Evolutionary conservation across 176 grass and related monocot species (phyloP), one percentile per base, ranked within the genome.

Genomic region (Raddia guianensis): DNA sequence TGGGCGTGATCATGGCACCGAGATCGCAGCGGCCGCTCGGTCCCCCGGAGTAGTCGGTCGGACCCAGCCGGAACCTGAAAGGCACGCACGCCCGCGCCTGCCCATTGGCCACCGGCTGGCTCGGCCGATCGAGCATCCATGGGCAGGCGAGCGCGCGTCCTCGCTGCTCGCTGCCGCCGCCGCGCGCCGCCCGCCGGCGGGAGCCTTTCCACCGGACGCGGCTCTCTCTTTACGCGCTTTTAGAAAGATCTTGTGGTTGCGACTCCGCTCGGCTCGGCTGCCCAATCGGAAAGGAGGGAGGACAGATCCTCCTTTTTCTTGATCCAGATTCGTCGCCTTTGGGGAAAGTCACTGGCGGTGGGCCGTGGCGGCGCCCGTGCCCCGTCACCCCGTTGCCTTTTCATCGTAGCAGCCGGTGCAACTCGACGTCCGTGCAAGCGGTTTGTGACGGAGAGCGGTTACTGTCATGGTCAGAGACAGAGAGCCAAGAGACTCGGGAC

Each of bases 1-100:
- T 79, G 68, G 50, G 42, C 32, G 53, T 19, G 63, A 86, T 81
- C 84, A 81, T 86, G 84, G 52, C 37, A 5, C 37, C 3, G 37
- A 40, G 62, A 86, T 86, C 56, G 27, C 49, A 12, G 57, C 45
- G 10, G 63, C 44, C 72, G 46, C 48, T 12, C 12, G 76, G 50
- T 45, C n/a, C 37, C 68, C 50, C 27, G 27, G 27, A 27, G 27
- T 0, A 27, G 27, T 0, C 27, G 27, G 27, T 27, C 27, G 27
- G 27, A 27, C 27, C 44, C 49, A 20, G 49, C 37, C 37, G 37
- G 37, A 40, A 59, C 16, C 75, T 18, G 13, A 42, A 33, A 64
- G 32, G 4, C 14, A 70, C 49, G 42, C n/a, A 2, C 58, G 9
- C 9, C 2, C 58, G 5, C 2, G 12, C 4, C 37, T 2, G 37